Evolutionary conservation across 2,329 filamentous ascomycete genomes (phyloP), one percentile per base, ranked within the genome.

Genomic region (Arthroderma sp.): DNA sequence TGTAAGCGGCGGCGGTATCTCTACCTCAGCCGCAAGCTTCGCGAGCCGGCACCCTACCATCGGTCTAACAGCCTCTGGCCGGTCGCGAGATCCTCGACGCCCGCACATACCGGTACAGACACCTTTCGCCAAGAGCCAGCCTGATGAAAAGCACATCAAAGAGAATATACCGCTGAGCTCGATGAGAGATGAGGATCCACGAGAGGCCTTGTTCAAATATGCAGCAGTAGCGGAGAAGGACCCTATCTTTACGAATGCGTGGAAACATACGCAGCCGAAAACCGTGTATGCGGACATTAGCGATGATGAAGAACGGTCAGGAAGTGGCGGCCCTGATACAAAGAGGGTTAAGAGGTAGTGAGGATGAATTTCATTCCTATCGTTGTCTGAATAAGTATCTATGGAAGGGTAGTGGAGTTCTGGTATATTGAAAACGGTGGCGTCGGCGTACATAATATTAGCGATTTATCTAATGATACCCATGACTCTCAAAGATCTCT

Each of bases 111-210:
- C 87, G 3, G 74, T 77, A 46, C 76, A 82, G 44, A 96, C 91
- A 6, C 91, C 91, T 0, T 96, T 96, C 60, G 82, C 85, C 55
- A 91, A 93, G 64, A 84, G 74, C 48, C 84, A 91, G 56, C 88
- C 89, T 0, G 88, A 96, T 61, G 84, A 89, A 62, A 82, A 83
- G 56, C 86, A 93, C 60, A 86, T 98, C 49, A 82, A 81, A 55
- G 78, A 89, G 58, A 85, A 84, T 52, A 94, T 96, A 43, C 86
- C 88, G 29, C 73, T 96, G 8, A 89, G 86, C 50, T 81, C 78
- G 50, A 94, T 98, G 86, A 74, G 94, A 40, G 88, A 98, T 63
- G 91, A 98, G 62, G 91, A 98, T 68, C 91, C 91, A 0, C 73
- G 91, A 51, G 91, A 94, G 65, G 91, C 91, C 38, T 68, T 98